Evolutionary conservation across 768 basidiomycete species (phyloP), one percentile per base, ranked within the genome.

Genomic region (Pleurotus ostreatus): DNA sequence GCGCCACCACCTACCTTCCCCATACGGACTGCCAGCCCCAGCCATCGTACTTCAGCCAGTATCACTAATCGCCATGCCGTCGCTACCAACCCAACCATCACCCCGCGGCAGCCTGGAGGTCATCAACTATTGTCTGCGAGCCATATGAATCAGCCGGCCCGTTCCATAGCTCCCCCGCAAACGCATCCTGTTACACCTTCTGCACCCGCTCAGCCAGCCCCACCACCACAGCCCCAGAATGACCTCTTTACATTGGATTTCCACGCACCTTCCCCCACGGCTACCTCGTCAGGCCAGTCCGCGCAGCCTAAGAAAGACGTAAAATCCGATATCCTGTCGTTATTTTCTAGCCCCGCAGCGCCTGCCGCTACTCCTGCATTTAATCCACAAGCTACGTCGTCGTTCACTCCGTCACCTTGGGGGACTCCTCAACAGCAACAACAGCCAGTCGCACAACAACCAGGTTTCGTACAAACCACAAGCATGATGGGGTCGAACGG

Each of bases 221-320:
- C 22, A 43, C 62, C 67, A 15, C 60, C 66, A 49, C 65, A 75
- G 9, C 69, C 79, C 11, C 70, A 76, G 56, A 79, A 87, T 59
- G 89, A 90, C 62, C 73, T 96, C 6, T 94, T 95, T 67, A 82
- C 86, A 23, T 84, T 95, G 55, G 92, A 95, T 69, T 96, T 95
- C 70, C 87, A 89, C 61, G 75, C 84, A 1, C 84, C 88, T 1
- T 63, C 80, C 2, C 61, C 73, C 23, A 49, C 74, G 5, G 44
- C 74, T 6, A 25, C 60, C 7, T 55, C 64, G n/a, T 62, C 65
- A 57, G 54, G 69, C 1, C 55, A 72, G 0, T 59, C 68, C 5
- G 64, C 71, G 13, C 68, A 66, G 44, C 74, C 78, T 0, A 79
- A 78, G 67, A 91, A 89, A 65, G 87, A 91, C 63, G 79, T 86